Base-by-base conservation (phyloP, 225 moss, liverwort and hornwort species). In the Bryum argenteum region DNA sequence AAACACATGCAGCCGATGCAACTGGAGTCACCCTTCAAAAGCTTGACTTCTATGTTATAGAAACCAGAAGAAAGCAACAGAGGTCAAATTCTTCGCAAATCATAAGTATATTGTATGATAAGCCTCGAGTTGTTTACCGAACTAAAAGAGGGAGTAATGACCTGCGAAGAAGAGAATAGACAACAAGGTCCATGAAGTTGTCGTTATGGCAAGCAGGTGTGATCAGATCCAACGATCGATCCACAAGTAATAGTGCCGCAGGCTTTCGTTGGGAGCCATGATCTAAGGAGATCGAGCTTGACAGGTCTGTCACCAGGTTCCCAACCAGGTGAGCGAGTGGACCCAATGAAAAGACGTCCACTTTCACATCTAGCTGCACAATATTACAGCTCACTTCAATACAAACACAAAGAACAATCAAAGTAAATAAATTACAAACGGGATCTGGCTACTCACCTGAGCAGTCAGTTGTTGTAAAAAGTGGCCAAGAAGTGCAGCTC, bases 351-450 rank as follows among this genome's bases (percentile, higher is more conserved):
- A 89, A 96, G 44, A 93, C 84, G 71, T 96, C 96, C 78, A 86
- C 83, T 79, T 93, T 96, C 47, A 96, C 78, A 67, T 96, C 93
- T 80, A 96, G 84, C 96, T 96, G 91, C 91, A 88, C 76, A 80
- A 54, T 54, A 67, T 85, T 71, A 73, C 45, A 74, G 56, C 41
- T 63, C 21, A 33, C 40, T 69, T 54, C 9, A 7, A 55, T 21
- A 33, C 33, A 33, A 33, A 33, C 5, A 33, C 33, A 33, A 33
- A 26, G 26, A 26, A 4, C 4, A 26, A 26, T 2, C 33, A 33
- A 33, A 33, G 33, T 5, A 6, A 33, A 33, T 5, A 2, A 33
- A 33, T 33, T 42, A 61, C 41, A 72, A 54, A 61, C n/a, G 61
- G 56, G 22, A 33, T 33, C 67, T 38, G 69, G 26, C 48, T 28